These are phyloP conservation scores for Alternaria metachromatica DNA, from an alignment of 2,329 filamentous ascomycete species.

Conservation along the genomic window DNA sequence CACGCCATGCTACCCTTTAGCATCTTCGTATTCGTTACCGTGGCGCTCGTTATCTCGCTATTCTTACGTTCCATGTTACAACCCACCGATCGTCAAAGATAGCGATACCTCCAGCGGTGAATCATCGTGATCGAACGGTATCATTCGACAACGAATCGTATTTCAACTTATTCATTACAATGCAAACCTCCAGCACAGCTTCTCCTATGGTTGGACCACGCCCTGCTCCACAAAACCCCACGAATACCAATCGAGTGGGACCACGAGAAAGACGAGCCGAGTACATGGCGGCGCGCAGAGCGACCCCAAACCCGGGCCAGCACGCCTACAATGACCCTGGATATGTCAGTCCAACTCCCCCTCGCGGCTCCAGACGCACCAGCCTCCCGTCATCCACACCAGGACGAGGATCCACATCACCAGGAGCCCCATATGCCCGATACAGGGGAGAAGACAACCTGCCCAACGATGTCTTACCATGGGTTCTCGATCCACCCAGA, in stretches of 20 bases:
- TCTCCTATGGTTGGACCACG: neutral
- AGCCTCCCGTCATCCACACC: neutral
- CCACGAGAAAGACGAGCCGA: neutral
- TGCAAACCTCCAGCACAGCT: neutral
- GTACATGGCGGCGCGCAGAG: neutral
- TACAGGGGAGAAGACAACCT: neutral
- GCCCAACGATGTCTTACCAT: neutral
- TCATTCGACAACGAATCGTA: neutral
- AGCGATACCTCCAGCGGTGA: neutral
- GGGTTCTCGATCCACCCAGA: neutral
- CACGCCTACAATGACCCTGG: neutral
- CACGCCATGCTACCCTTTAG: neutral
- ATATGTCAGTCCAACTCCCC: neutral
- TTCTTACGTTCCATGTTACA: neutral
- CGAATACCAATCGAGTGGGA: neutral
- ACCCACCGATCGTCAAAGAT: neutral
- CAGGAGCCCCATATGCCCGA: neutral
- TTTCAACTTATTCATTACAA: neutral
- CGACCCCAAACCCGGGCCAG: neutral
- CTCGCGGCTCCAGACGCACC: neutral
- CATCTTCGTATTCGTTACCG: neutral
- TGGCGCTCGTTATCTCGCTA: neutral
- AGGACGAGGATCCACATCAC: neutral
- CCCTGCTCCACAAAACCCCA: neutral
- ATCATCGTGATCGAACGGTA: neutral